Conservation (phyloP, 306 rosid species). For the Rosa lucieae region DNA sequence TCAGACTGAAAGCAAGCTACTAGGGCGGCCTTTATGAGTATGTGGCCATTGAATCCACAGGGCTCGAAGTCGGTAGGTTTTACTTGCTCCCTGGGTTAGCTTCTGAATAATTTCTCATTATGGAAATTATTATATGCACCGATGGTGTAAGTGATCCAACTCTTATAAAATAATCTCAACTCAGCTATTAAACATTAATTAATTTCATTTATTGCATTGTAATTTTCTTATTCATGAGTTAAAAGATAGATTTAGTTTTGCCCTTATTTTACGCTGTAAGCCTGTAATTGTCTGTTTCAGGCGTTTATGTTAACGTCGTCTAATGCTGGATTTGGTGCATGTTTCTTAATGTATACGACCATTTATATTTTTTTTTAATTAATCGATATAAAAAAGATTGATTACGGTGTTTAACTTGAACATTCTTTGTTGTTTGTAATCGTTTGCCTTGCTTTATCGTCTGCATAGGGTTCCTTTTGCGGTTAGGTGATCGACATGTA, state of each 20-base stretch:
- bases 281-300: too few species aligned
- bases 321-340: not conserved
- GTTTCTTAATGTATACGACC: not conserved
- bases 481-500: not conserved
- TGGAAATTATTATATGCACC: too few species aligned
- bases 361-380: too few species aligned
- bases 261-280: too few species aligned
- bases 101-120: too few species aligned
- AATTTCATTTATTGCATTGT: not conserved
- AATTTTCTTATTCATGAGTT: not conserved
- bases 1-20: not conserved
- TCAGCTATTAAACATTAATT: not conserved
- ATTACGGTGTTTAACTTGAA: too few species aligned
- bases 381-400: too few species aligned
- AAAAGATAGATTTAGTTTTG: too few species aligned
- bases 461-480: not conserved
- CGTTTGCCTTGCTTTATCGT: not conserved
- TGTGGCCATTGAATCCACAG: not conserved
- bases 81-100: not conserved
- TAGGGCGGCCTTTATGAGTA: too few species aligned
- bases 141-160: too few species aligned
- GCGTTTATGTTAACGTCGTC: not conserved
- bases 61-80: not conserved
- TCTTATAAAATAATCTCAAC: too few species aligned
- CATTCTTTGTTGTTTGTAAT: too few species aligned